These are phyloP conservation scores for Solanum peruvianum DNA, from an alignment of 257 asterid genomes.

Conservation along the genomic window DNA sequence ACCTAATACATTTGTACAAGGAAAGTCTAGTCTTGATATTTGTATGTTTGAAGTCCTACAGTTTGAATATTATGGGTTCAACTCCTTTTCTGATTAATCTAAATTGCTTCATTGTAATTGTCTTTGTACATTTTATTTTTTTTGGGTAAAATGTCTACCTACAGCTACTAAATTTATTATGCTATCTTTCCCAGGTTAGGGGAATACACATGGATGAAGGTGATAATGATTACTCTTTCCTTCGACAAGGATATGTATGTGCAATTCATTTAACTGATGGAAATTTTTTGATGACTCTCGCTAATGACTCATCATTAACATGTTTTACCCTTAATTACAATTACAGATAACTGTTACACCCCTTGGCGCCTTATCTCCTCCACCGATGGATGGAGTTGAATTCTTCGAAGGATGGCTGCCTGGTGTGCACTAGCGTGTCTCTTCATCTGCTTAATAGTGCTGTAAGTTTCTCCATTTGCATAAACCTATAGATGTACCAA, in stretches of 20 bases:
- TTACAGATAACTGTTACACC: conserved; percentile 78
- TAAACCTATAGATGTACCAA: background rate
- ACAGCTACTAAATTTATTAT: background rate
- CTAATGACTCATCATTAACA: background rate
- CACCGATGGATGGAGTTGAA: conserved; percentile 40
- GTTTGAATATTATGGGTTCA: background rate
- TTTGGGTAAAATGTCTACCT: background rate
- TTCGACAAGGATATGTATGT: conserved; percentile 68
- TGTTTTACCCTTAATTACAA: background rate
- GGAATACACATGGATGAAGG: conserved; percentile 39
- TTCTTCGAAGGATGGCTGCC: conserved; percentile 58
- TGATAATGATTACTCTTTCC: conserved; percentile 36
- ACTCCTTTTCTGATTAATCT: background rate
- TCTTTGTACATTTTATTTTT: background rate
- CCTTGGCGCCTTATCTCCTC: conserved; percentile 58
- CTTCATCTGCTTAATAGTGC: background rate
- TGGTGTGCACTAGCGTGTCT: conserved; percentile 11
- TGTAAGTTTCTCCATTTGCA: background rate
- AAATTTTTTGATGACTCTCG: background rate
- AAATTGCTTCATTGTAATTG: background rate
- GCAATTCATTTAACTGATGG: background rate
- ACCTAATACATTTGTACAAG: background rate
- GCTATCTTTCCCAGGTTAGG: conserved; percentile 29
- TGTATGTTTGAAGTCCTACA: background rate
- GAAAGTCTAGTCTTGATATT: background rate